Evolutionary conservation across 1,139 yeast species (phyloP).

Genomic region (Candida sp.): DNA sequence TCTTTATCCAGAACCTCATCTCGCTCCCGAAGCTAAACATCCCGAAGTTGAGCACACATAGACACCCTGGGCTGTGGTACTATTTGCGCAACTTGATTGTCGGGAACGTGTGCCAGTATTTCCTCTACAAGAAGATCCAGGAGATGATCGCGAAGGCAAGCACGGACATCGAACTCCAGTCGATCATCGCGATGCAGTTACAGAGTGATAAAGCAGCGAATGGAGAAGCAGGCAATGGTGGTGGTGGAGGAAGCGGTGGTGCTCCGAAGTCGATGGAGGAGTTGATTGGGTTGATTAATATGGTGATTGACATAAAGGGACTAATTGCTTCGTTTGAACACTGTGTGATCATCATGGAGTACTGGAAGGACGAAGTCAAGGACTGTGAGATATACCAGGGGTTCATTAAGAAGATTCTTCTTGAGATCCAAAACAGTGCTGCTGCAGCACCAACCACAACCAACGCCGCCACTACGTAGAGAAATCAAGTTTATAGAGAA

Average conservation of each 20-base stretch:
- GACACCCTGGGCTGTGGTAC: slow-evolving; percentile 51
- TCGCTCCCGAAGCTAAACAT: slow-evolving; percentile 37
- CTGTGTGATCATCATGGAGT: slow-evolving; percentile 32
- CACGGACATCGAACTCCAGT: slow-evolving; percentile 12
- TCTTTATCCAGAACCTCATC: slow-evolving; percentile 30
- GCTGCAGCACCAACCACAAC: not conserved
- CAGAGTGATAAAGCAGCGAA: not conserved
- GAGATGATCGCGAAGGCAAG: slow-evolving; percentile 20
- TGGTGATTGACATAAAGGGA: slow-evolving; percentile 28
- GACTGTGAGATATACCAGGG: slow-evolving; percentile 37
- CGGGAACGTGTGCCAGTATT: slow-evolving; percentile 40
- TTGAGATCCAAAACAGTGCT: slow-evolving; percentile 2
- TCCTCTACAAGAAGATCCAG: slow-evolving; percentile 37
- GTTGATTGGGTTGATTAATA: slow-evolving; percentile 19
- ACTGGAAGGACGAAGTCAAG: slow-evolving; percentile 42
- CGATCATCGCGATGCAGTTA: slow-evolving; percentile 7
- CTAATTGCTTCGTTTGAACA: slow-evolving; percentile 34
- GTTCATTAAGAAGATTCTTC: slow-evolving; percentile 26
- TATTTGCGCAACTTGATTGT: slow-evolving; percentile 43
- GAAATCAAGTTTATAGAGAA: too few relatives aligned
- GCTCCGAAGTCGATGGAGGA: slow-evolving; percentile 12
- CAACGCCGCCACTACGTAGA: not conserved
- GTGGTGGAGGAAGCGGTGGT: not conserved
- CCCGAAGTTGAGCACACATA: slow-evolving; percentile 40
- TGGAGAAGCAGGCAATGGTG: not conserved